Conservation (phyloP, 257 asterid genomes). For the Cruciata laevipes region DNA sequence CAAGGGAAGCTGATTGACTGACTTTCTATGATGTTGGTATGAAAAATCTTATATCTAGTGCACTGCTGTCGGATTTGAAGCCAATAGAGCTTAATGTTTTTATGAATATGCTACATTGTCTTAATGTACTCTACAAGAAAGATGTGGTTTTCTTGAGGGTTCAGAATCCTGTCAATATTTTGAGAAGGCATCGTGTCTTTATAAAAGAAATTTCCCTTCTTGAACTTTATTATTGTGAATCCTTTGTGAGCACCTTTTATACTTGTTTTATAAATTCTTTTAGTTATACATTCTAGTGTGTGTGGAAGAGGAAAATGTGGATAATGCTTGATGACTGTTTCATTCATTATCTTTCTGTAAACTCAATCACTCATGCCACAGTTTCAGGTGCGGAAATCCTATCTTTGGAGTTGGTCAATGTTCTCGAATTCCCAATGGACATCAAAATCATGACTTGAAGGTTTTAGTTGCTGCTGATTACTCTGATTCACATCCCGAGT, state of each 20-base stretch:
- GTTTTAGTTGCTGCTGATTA: slow-evolving; percentile 76
- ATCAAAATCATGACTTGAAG: slow-evolving; percentile 36
- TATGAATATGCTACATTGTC: not conserved
- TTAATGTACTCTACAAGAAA: not conserved
- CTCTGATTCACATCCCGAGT: slow-evolving; percentile 78
- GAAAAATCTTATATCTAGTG: not conserved
- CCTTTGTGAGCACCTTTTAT: not conserved
- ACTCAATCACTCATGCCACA: slow-evolving; percentile 10
- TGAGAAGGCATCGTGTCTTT: not conserved
- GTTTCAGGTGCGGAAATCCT: slow-evolving; percentile 48
- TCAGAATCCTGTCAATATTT: not conserved
- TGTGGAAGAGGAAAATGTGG: not conserved
- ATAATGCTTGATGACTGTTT: not conserved
- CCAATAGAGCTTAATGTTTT: not conserved
- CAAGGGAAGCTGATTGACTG: not conserved
- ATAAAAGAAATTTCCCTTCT: not conserved
- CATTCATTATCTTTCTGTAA: not conserved
- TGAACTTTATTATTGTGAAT: not conserved
- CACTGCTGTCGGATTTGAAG: not conserved
- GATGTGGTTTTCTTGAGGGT: not conserved
- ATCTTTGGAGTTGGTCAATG: slow-evolving; percentile 43
- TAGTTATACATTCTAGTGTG: no score
- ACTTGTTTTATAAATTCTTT: not conserved
- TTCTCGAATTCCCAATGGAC: slow-evolving; percentile 38
- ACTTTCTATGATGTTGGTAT: not conserved